Conservation (phyloP, 2,329 filamentous ascomycete species). For the Colletotrichum sp. region DNA sequence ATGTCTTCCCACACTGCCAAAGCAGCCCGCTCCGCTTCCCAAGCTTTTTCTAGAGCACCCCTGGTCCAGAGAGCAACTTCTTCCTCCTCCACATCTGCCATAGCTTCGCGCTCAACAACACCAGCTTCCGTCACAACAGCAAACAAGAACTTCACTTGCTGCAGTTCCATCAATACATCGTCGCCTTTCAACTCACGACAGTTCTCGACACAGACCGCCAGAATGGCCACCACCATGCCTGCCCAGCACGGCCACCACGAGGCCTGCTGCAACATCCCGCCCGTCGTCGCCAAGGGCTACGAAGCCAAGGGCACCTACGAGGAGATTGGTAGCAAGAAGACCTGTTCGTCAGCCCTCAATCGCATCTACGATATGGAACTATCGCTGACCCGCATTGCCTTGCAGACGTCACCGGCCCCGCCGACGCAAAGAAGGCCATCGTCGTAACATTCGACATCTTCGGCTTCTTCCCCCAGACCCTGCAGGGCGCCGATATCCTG, state of each 20-base stretch:
- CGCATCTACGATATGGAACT: not conserved
- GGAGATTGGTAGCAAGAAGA: slow-evolving; percentile 60
- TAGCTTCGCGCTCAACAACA: slow-evolving; percentile 1
- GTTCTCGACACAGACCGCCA: slow-evolving; percentile 7
- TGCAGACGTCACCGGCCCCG: slow-evolving; percentile 54
- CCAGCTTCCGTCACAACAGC: not conserved
- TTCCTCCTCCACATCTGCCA: not conserved
- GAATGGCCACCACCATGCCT: slow-evolving; percentile 54
- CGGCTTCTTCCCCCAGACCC: slow-evolving; percentile 72
- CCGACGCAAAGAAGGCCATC: slow-evolving; percentile 60
- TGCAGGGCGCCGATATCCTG: slow-evolving; percentile 74
- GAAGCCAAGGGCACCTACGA: slow-evolving; percentile 61
- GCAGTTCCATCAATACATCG: not conserved
- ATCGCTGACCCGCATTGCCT: not conserved
- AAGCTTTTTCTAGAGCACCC: not conserved
- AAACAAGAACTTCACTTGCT: not conserved
- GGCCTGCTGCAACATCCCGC: slow-evolving; percentile 64
- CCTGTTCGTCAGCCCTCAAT: slow-evolving; percentile 37
- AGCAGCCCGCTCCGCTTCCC: slow-evolving; percentile 6
- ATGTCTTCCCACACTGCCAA: slow-evolving; percentile 5
- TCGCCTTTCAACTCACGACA: not conserved
- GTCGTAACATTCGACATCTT: slow-evolving; percentile 72
- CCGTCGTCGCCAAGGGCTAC: slow-evolving; percentile 62
- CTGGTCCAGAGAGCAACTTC: not conserved
- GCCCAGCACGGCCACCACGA: slow-evolving; percentile 58